Base-by-base conservation (phyloP, 75 land plant species). In the Cunninghamia lanceolata region DNA sequence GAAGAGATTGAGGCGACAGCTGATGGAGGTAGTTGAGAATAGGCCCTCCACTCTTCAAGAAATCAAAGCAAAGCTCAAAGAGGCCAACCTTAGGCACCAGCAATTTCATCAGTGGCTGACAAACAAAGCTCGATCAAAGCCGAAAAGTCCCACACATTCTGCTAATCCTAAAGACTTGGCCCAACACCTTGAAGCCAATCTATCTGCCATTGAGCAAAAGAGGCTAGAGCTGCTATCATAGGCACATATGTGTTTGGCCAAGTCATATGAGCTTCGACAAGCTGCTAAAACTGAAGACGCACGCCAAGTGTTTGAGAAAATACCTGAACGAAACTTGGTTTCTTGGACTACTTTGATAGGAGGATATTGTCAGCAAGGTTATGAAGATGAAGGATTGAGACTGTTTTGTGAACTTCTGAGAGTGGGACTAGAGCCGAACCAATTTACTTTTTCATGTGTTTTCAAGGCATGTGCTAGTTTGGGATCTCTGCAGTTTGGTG, bases 21-120 rank as follows among this genome's bases (percentile, higher is more conserved):
- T n/a, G n/a, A n/a, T n/a, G n/a, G n/a, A n/a, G n/a, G n/a, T n/a
- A n/a, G n/a, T n/a, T n/a, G n/a, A n/a, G n/a, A n/a, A n/a, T n/a
- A n/a, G n/a, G n/a, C n/a, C n/a, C n/a, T n/a, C n/a, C n/a, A n/a
- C n/a, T n/a, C n/a, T n/a, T n/a, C n/a, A n/a, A n/a, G n/a, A n/a
- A n/a, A n/a, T n/a, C n/a, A n/a, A n/a, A n/a, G n/a, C n/a, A n/a
- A n/a, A 91, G 91, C 95, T 98, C 82, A 92, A 87, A 52, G 93
- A 93, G 54, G 99, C 99, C 32, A 95, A 96, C 85, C 91, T 89
- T 83, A 91, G 98, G 39, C 88, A 98, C 34, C 94, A 93, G 99
- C 94, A 95, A 94, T 95, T 96, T 79, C 96, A 98, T 89, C 98
- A 98, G 84, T 94, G 92, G 91, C 85, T 98, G 76, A 94, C 96